A percentile compares a stretch with the other conserved stretches of the same genome.
These are phyloP conservation scores for Suillus subalutaceus DNA, from an alignment of 768 basidiomycete species.

Conservation along the genomic window DNA sequence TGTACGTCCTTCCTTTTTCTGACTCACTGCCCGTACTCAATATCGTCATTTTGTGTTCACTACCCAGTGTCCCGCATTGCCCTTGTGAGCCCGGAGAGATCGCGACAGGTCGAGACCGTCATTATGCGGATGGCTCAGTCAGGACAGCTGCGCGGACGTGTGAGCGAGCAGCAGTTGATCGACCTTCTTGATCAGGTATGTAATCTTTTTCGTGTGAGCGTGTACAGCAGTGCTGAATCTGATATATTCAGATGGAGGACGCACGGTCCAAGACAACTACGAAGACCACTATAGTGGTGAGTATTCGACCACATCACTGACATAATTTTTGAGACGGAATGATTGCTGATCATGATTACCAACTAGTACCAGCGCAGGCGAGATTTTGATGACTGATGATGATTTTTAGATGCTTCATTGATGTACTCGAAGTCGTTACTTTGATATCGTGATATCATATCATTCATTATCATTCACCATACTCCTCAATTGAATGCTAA, in stretches of 20 bases:
- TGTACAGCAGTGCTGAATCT: background rate
- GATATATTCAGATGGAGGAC: conserved; percentile 51
- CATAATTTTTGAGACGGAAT: conserved; percentile 11
- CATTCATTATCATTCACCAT: background rate
- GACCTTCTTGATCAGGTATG: conserved; percentile 84
- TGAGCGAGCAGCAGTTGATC: conserved; percentile 82
- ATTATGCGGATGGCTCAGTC: conserved; percentile 82
- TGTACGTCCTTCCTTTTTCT: conserved; percentile 33
- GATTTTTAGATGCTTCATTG: conserved; percentile 40
- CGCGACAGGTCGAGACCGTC: conserved; percentile 78
- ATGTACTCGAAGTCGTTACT: background rate
- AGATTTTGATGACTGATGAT: conserved; percentile 68
- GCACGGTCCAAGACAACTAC: conserved; percentile 49
- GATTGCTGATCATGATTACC: conserved; percentile 10
- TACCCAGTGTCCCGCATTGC: conserved; percentile 82
- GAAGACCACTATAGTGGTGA: conserved; percentile 62
- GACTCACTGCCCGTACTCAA: background rate
- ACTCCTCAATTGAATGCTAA: background rate
- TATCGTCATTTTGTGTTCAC: conserved; percentile 2
- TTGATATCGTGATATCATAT: conserved; percentile 1
- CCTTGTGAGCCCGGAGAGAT: conserved; percentile 82
- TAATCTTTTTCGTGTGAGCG: background rate
- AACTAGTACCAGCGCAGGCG: conserved; percentile 64
- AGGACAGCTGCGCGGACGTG: conserved; percentile 76
- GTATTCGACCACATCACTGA: conserved; percentile 14